Conservation (phyloP, 2,329 filamentous ascomycete species). For the Claviceps sorghi region DNA sequence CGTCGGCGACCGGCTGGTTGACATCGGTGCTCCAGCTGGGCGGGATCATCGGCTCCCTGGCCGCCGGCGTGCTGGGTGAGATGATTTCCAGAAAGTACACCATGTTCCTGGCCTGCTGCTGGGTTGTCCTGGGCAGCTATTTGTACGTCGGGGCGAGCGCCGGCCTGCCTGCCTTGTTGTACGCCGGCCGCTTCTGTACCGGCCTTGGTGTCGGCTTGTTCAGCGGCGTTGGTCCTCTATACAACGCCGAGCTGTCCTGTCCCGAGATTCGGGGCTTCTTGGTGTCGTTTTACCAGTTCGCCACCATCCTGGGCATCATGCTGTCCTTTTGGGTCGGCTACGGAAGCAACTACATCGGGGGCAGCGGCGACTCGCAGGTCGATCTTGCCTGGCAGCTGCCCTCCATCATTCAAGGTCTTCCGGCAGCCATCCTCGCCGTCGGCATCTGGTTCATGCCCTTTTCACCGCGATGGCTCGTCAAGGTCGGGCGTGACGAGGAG, state of each 20-base stretch:
- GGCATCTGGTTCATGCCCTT: constrained; percentile 65
- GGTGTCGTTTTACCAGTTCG: constrained; percentile 45
- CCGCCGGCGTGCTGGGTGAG: constrained; percentile 28
- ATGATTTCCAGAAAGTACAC: constrained; percentile 1
- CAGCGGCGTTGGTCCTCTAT: constrained; percentile 29
- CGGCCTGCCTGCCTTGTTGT: constrained; percentile 25
- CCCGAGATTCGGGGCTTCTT: constrained; percentile 54
- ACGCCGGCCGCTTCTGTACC: constrained; percentile 34
- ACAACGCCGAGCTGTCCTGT: constrained; percentile 39
- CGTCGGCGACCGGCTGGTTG: constrained; percentile 34
- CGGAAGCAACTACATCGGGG: constrained; percentile 32
- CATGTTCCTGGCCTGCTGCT: constrained; percentile 3
- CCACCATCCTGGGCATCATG: constrained; percentile 43
- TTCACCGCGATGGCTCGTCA: constrained; percentile 61
- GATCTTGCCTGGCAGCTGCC: constrained; percentile 30
- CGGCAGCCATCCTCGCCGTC: constrained; percentile 40
- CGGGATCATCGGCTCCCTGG: constrained; percentile 32
- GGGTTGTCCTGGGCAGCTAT: constrained; percentile 29
- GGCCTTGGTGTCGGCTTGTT: constrained; percentile 34
- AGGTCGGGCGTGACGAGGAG: constrained; percentile 56
- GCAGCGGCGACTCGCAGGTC: constrained; percentile 26
- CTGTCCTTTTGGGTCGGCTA: constrained; percentile 34
- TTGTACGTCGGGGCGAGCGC: constrained; percentile 28
- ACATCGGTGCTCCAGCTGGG: constrained; percentile 36
- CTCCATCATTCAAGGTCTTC: constrained; percentile 29